phyloP scores from a whole-genome alignment of 2,329 filamentous ascomycete species.

The Fusarium mundagurra region DNA sequence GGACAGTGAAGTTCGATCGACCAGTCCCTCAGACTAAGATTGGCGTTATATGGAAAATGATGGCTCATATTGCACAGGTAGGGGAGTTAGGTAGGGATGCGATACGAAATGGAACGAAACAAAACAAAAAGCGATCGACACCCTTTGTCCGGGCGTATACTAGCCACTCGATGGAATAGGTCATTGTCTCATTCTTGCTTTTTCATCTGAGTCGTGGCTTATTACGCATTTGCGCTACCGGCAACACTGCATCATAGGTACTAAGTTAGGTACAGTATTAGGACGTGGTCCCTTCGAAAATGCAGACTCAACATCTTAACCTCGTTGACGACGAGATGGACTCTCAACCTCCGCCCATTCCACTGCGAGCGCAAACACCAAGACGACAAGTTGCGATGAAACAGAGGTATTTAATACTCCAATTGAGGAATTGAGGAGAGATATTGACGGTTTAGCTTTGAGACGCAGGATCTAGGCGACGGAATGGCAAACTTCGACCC shows the following conservation, averaged over 20 bases:
- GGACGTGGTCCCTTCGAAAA: neutral
- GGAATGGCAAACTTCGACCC: slow-evolving; percentile 16
- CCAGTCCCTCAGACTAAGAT: neutral
- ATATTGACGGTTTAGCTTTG: slow-evolving; percentile 7
- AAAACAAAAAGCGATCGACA: neutral
- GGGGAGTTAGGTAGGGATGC: neutral
- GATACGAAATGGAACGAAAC: neutral
- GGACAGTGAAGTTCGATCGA: neutral
- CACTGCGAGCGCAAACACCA: slow-evolving; percentile 2
- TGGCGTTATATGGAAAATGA: neutral
- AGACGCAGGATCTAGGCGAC: slow-evolving; percentile 23
- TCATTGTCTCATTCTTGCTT: neutral
- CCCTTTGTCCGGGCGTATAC: neutral
- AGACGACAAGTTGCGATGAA: slow-evolving; percentile 10
- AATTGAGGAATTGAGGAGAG: too few relatives aligned
- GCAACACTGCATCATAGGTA: neutral
- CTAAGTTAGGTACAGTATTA: neutral
- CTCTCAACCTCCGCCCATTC: slow-evolving; percentile 9
- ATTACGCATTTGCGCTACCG: neutral
- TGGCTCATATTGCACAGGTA: neutral
- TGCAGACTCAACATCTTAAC: slow-evolving; percentile 19
- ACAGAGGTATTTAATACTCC: neutral
- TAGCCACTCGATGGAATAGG: neutral
- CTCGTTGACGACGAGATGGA: slow-evolving; percentile 22
- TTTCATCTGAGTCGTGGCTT: neutral